phyloP scores from a whole-genome alignment of 306 rosid species.

The Ceratonia siliqua region DNA sequence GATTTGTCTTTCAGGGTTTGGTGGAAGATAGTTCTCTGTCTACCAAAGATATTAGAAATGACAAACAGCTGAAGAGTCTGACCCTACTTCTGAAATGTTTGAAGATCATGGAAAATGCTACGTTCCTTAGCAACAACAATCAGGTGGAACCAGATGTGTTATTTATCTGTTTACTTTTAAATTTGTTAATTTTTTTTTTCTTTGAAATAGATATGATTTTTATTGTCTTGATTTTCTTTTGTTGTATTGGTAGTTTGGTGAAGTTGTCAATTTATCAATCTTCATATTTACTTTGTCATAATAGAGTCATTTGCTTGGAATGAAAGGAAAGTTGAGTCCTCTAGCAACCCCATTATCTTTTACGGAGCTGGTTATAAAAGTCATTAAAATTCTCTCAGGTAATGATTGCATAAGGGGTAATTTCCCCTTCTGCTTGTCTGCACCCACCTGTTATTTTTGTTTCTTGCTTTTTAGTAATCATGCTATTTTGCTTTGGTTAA shows the following conservation, averaged over 20 bases:
- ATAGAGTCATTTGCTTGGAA: conserved; percentile 85
- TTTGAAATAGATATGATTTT: background rate
- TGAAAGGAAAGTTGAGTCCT: conserved; percentile 60
- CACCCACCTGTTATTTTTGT: background rate
- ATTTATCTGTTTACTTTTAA: conserved; percentile 3
- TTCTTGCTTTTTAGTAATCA: background rate
- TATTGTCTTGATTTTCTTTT: conserved; percentile 21
- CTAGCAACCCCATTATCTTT: conserved; percentile 51
- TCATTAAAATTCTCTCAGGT: conserved; percentile 92
- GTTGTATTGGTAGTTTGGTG: conserved; percentile 20
- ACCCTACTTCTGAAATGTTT: conserved; percentile 82
- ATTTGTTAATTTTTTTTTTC: background rate
- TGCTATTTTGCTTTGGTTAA: conserved; percentile 25
- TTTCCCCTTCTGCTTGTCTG: conserved; percentile 13
- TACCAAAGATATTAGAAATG: conserved; percentile 47
- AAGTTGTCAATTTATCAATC: conserved; percentile 31
- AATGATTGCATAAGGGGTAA: conserved; percentile 27
- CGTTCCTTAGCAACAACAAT: conserved; percentile 85
- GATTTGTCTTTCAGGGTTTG: conserved; percentile 59
- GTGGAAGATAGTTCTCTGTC: conserved; percentile 40
- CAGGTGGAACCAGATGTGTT: conserved; percentile 57
- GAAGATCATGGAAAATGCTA: conserved; percentile 98
- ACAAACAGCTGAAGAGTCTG: conserved; percentile 52
- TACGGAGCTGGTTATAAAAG: conserved; percentile 62
- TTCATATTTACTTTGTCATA: conserved; percentile 36